Evolutionary conservation across 164 flowering plant species (phyloP), one percentile per base, ranked within the genome.

Genomic region (Brasenia schreberi): DNA sequence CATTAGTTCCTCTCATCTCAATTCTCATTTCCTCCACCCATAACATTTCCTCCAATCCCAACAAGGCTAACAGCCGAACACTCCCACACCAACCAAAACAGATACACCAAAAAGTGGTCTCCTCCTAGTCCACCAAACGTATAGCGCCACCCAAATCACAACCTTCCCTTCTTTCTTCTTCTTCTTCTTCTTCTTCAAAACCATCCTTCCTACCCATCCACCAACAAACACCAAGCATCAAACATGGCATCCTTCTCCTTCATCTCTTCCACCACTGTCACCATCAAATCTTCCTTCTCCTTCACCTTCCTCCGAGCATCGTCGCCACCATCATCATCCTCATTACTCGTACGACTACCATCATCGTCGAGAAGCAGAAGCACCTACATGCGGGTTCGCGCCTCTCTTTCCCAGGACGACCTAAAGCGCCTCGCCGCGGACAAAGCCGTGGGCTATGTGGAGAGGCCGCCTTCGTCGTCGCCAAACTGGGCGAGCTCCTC

Each of bases 371-470:
- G 27, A 23, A 45, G 53, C 11, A 45, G 53, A 45, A 7, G 11
- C 53, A 4, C 53, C 53, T 45, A 7, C 53, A 7, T 7, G 27
- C 27, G 27, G 53, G 14, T 45, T 45, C 53, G 53, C 14, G 53
- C 53, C 14, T 45, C 53, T 33, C 71, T 63, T 61, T 62, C 71
- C 62, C 71, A 69, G 42, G 71, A 69, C 45, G 66, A 69, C 49
- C 66, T 69, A 14, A 69, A 69, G 52, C 49, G 63, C 27, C 62
- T 69, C 14, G 71, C 71, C 33, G 71, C 71, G 45, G 66, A 63
- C 39, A 69, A 69, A 52, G 71, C 71, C 27, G 71, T 69, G 33
- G 66, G 63, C 27, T 69, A 63, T 45, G 66, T 69, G 18, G 16
- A 56, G 18, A 52, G 5, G 66, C 71, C 16, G 67, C 71, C 16